Base-by-base conservation (phyloP, 1,139 yeast genomes). In the Candida tropicalis region DNA sequence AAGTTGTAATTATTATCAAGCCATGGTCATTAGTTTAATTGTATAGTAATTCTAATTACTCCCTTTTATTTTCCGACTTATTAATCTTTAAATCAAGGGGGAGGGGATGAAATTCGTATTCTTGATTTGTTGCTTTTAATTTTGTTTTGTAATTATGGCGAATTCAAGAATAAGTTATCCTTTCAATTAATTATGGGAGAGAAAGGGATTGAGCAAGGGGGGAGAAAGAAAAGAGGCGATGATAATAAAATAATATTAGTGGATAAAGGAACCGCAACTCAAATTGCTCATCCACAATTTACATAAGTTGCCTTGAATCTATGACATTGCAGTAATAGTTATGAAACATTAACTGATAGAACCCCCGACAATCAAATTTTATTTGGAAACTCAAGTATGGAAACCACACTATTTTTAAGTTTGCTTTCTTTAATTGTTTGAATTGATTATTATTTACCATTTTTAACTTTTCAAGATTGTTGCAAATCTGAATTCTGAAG, bases 401-500 rank as follows among this genome's bases (percentile, higher is more conserved):
- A 17, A 11, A 20, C 9, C 2, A 20, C 2, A 20, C 23, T 6
- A 9, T 20, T 6, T 20, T 6, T 20, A 20, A 20, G 6, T 20
- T 20, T 20, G 23, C 23, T 9, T n/a, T n/a, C n/a, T n/a, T n/a
- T n/a, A n/a, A 20, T 20, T 3, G 23, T 20, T n/a, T 20, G 23
- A 20, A 6, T 20, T 20, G 8, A 20, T 20, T 2, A 20, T 20
- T 6, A 20, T 20, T 20, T 20, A 5, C 7, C 3, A 11, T 7
- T 11, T 16, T 29, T 17, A 15, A 17, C 18, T 13, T 17, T 27
- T 15, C 4, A 11, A n/a, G 24, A 28, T 28, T 29, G 39, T 27
- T 20, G 39, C 39, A 37, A 37, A 37, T 37, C 39, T 18, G 39
- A 36, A 36, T 36, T 27, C 38, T n/a, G 18, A 15, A 15, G 8